phyloP scores from a whole-genome alignment of 495 filamentous ascomycete species.

The Aspergillus leporis region DNA sequence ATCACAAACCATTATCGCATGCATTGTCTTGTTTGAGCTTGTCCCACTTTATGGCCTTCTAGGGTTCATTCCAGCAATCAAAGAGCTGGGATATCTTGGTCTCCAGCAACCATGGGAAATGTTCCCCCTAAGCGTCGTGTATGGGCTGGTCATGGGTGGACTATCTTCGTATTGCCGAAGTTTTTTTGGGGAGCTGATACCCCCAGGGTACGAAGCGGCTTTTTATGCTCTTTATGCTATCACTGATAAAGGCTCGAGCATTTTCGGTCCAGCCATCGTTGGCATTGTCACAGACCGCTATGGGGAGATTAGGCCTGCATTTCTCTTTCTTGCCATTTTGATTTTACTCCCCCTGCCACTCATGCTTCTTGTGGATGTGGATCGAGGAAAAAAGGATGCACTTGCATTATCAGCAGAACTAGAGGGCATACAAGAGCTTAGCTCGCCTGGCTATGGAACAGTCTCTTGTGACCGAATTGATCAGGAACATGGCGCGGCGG shows the following conservation, averaged over 20 bases:
- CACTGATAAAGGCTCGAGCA: constrained; percentile 92
- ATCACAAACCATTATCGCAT: constrained; percentile 85
- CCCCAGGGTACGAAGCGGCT: constrained; percentile 89
- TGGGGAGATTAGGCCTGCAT: constrained; percentile 89
- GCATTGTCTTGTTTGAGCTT: constrained; percentile 85
- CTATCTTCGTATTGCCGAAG: constrained; percentile 92
- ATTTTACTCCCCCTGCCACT: constrained; percentile 81
- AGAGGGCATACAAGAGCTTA: constrained; percentile 37
- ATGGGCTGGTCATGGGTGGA: constrained; percentile 90
- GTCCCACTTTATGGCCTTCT: constrained; percentile 91
- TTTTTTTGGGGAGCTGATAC: constrained; percentile 88
- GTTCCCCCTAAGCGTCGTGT: constrained; percentile 88
- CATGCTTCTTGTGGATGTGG: constrained; percentile 85
- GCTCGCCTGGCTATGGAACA: constrained; percentile 27
- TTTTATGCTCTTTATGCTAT: constrained; percentile 98
- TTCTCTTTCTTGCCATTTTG: constrained; percentile 84
- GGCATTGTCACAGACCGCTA: constrained; percentile 86
- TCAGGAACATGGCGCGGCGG: not conserved
- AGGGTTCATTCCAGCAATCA: constrained; percentile 83
- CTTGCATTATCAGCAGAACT: constrained; percentile 67
- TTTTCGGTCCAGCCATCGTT: constrained; percentile 94
- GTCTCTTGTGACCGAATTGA: constrained; percentile 15
- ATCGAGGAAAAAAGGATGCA: constrained; percentile 80
- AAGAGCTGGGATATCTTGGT: constrained; percentile 72
- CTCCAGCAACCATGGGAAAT: constrained; percentile 95